Evolutionary conservation across 2,329 filamentous ascomycete species (phyloP).

Genomic region (Teratosphaeria destructans): DNA sequence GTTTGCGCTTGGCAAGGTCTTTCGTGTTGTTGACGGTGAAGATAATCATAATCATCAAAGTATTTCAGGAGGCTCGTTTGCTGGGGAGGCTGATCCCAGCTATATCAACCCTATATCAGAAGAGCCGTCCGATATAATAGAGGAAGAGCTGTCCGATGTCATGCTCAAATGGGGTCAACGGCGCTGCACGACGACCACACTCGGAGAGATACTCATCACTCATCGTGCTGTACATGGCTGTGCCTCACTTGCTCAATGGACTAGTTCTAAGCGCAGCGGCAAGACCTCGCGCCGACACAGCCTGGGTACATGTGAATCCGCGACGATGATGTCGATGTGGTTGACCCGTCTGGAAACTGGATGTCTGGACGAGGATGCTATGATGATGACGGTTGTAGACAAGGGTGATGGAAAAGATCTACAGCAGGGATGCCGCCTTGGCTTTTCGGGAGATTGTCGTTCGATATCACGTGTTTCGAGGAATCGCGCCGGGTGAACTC

Average conservation of each 20-base stretch:
- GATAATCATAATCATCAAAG: background rate
- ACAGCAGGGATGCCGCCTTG: background rate
- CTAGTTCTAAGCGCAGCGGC: background rate
- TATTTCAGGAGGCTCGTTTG: background rate
- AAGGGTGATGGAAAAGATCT: background rate
- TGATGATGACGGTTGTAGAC: background rate
- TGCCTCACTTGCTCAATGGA: background rate
- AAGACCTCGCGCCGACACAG: background rate
- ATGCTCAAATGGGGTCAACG: background rate
- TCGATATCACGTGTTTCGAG: background rate
- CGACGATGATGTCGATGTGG: background rate
- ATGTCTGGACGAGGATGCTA: background rate
- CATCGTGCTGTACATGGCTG: background rate
- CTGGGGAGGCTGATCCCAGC: background rate
- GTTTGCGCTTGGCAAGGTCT: background rate
- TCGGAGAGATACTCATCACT: background rate
- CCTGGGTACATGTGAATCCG: background rate
- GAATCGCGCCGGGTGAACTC: background rate
- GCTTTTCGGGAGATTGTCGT: background rate
- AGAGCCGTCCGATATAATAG: no score
- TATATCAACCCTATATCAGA: background rate
- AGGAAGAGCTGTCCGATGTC: background rate
- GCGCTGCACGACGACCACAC: background rate
- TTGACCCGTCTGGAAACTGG: background rate
- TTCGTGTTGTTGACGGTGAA: background rate